Evolutionary conservation across 805 yeast genomes (phyloP).

Genomic region (Cyberlindnera petersonii): DNA sequence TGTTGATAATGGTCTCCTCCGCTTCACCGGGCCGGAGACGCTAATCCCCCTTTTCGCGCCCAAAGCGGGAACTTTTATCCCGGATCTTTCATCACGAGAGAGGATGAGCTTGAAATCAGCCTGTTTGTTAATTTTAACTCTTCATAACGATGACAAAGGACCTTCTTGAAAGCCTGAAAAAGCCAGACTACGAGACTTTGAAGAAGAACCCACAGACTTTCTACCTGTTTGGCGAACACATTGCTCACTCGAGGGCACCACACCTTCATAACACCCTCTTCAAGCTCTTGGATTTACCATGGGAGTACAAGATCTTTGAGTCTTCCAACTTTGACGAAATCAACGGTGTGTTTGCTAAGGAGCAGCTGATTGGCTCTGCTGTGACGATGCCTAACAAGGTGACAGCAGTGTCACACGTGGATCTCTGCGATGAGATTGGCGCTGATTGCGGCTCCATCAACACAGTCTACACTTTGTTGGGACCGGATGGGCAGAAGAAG

Average conservation of each 20-base stretch:
- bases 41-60: too few species aligned
- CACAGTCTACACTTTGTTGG: conserved; percentile 22
- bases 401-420: conserved; percentile 20
- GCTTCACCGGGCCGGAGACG: too few species aligned
- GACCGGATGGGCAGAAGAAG: conserved; percentile 4
- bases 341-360: conserved; percentile 11
- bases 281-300: conserved; percentile 15
- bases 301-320: conserved; percentile 24
- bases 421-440: conserved; percentile 22
- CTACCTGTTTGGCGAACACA: conserved; percentile 26
- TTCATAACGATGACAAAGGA: conserved; percentile 7
- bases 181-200: conserved; percentile 7
- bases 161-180: neutral
- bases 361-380: conserved; percentile 22
- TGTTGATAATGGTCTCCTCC: too few species aligned
- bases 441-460: conserved; percentile 27
- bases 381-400: conserved; percentile 28
- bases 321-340: conserved; percentile 20
- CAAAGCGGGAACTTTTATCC: too few species aligned
- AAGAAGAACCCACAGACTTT: conserved; percentile 13
- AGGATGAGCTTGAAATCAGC: too few species aligned
- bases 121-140: neutral
- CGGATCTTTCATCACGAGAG: too few species aligned
- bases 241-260: conserved; percentile 25
- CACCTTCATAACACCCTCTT: conserved; percentile 23